Evolutionary conservation across 2,329 filamentous ascomycete genomes (phyloP), one percentile per base, ranked within the genome.

Genomic region (Rutstroemia sp.): DNA sequence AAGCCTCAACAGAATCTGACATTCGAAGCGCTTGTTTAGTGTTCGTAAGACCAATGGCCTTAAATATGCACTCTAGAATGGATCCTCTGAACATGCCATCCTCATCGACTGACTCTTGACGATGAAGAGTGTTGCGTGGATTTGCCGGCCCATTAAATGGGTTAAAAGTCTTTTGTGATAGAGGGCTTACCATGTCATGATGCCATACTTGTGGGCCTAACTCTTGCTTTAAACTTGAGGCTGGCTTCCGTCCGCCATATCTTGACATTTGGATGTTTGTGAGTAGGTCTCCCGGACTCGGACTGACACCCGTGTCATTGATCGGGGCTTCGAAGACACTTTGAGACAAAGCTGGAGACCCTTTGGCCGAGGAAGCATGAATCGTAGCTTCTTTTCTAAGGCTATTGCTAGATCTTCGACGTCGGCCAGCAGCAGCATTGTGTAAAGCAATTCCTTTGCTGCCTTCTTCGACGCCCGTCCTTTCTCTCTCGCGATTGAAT

Each of bases 381-480:
- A 92, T 73, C 48, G 84, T 82, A 7, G 86, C 88, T 61, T 95
- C 92, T 69, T 91, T 92, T 53, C 90, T 80, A 21, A 96, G 73
- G 27, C 81, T 83, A 46, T 85, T 86, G 54, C 83, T 89, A 0
- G 91, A 89, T 56, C 86, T 81, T 57, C 87, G 82, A 54, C 86
- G 81, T 47, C 84, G 81, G 50, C 82, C 79, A 10, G 76, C 73
- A 69, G 80, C 69, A 66, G 84, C 82, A 65, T 97, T 99, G 69
- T 99, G 94, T 41, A 99, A 76, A 5, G 95, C 94, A 63, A 99
- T 97, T 0, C 94, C 95, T 72, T 97, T 97, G 61, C 83, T 85
- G 17, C 86, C 82, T 58, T 96, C 90, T 65, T 94, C 89, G 2
- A 83, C 81, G 1, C 86, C 87, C 19, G 91, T 82, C 9, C 91